These are phyloP conservation scores for Pseudonectria buxi DNA, from an alignment of 2,329 filamentous ascomycete species.

Conservation along the genomic window DNA sequence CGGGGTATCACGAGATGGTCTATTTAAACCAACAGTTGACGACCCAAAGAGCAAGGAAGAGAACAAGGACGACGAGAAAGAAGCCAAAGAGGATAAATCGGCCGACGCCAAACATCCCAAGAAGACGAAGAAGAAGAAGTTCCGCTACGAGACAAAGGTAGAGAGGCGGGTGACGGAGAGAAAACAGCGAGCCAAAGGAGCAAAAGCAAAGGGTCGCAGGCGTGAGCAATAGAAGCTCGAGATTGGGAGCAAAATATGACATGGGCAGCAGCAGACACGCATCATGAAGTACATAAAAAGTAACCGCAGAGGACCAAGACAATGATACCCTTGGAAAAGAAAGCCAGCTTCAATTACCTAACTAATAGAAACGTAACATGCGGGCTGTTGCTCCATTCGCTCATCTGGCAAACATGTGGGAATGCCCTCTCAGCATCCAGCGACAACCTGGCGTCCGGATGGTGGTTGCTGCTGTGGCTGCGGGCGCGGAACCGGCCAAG, in stretches of 20 bases:
- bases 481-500: slow-evolving; percentile 8
- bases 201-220: slow-evolving; percentile 45
- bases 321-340: slow-evolving; percentile 23
- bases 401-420: slow-evolving; percentile 19
- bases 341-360: slow-evolving; percentile 23
- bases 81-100: slow-evolving; percentile 20
- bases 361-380: slow-evolving; percentile 25
- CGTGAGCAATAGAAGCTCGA: slow-evolving; percentile 5
- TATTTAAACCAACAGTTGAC: slow-evolving; percentile 46
- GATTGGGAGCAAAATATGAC: slow-evolving; percentile 3
- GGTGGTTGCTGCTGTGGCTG: slow-evolving; percentile 9
- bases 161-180: slow-evolving; percentile 69
- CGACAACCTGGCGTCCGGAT: slow-evolving; percentile 12
- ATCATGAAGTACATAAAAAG: slow-evolving; percentile 18
- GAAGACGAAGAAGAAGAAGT: slow-evolving; percentile 85
- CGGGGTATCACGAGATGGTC: slow-evolving; percentile 66
- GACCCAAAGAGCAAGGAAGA: slow-evolving; percentile 31
- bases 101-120: slow-evolving; percentile 45
- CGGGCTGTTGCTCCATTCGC: slow-evolving; percentile 23
- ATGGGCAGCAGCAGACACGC: slow-evolving; percentile 9
- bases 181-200: slow-evolving; percentile 65
- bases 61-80: slow-evolving; percentile 24
- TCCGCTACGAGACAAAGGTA: slow-evolving; percentile 83
- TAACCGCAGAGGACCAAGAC: too few relatives aligned
- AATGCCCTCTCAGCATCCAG: slow-evolving; percentile 18